Percentiles rank a stretch among this genome's conserved stretches.
Evolutionary conservation across 768 basidiomycete genomes (phyloP).

Genomic region (Trametes sanguinea): DNA sequence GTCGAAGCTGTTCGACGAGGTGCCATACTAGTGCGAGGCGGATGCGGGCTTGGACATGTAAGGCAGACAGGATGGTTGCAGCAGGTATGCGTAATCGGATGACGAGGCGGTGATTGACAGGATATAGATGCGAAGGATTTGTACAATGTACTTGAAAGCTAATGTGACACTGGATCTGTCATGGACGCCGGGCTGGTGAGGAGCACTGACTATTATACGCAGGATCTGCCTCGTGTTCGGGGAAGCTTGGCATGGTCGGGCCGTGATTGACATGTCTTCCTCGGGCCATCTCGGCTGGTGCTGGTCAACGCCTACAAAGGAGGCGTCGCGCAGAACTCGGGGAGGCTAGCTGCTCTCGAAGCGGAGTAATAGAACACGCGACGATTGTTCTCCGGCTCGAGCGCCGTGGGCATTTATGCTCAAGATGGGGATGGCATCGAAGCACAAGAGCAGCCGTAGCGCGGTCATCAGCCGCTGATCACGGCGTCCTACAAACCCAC

Average conservation of each 20-base stretch:
- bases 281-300: background rate
- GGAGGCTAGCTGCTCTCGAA: background rate
- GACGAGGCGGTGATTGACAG: slow-evolving; percentile 1
- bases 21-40: slow-evolving; percentile 64
- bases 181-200: background rate
- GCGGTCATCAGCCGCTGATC: slow-evolving; percentile 22
- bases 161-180: slow-evolving; percentile 12
- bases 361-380: slow-evolving; percentile 11
- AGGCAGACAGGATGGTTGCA: background rate
- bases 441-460: slow-evolving; percentile 14
- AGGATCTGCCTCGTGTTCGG: slow-evolving; percentile 12
- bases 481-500: slow-evolving; percentile 7
- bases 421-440: slow-evolving; percentile 7
- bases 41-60: background rate
- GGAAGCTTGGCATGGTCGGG: background rate
- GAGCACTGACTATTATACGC: slow-evolving; percentile 9
- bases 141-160: slow-evolving; percentile 15
- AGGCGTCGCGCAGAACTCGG: slow-evolving; percentile 1
- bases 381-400: slow-evolving; percentile 15
- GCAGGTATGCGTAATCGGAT: background rate
- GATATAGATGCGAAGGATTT: slow-evolving; percentile 21
- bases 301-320: background rate
- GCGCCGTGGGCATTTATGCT: slow-evolving; percentile 4
- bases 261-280: background rate
- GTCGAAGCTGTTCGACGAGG: slow-evolving; percentile 85